phyloP scores from a whole-genome alignment of 345 rosid species.

The Bretschneidera sinensis region DNA sequence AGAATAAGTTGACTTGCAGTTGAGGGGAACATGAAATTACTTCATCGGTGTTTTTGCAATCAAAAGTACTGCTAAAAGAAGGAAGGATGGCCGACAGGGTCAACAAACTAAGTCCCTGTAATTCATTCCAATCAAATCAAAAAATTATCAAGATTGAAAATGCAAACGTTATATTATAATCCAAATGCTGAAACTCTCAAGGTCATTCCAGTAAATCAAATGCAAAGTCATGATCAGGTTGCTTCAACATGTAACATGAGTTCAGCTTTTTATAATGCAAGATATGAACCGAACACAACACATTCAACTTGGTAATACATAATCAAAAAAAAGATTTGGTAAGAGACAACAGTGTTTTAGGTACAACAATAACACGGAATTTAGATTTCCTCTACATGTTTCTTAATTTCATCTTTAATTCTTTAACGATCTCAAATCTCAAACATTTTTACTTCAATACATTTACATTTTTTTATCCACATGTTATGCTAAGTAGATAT shows the following conservation, averaged over 20 bases:
- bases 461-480: too few relatives aligned
- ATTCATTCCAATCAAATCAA: constrained; percentile 22
- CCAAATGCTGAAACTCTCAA: background rate
- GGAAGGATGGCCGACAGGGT: constrained; percentile 63
- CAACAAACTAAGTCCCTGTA: constrained; percentile 54
- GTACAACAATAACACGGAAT: too few relatives aligned
- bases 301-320: background rate
- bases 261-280: background rate
- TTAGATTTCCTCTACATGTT: too few relatives aligned
- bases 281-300: background rate
- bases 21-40: constrained; percentile 25
- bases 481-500: too few relatives aligned
- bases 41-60: constrained; percentile 21
- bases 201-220: too few relatives aligned
- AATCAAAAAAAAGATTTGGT: too few relatives aligned
- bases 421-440: too few relatives aligned
- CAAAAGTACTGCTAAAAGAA: constrained; percentile 27
- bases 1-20: constrained; percentile 34
- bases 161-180: too few relatives aligned
- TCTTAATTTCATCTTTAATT: too few relatives aligned
- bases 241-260: background rate
- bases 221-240: background rate
- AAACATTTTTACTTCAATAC: too few relatives aligned
- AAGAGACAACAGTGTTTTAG: too few relatives aligned
- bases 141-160: background rate